Evolutionary conservation across 768 basidiomycete genomes (phyloP), one percentile per base, ranked within the genome.

Genomic region (Mycena rosella): DNA sequence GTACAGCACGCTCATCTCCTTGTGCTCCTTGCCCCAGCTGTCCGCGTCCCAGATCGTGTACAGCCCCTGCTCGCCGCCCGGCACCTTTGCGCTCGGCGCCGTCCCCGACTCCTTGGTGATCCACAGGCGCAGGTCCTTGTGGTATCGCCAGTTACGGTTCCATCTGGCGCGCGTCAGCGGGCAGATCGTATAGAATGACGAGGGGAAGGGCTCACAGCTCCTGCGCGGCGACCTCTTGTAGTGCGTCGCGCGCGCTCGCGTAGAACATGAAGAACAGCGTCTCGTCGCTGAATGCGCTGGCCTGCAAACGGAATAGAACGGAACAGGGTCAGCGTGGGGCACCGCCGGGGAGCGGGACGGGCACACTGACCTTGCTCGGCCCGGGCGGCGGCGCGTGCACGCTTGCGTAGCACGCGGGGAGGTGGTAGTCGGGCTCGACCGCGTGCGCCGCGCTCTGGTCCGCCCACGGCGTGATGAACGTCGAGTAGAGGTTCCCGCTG

Each of bases 221-320:
- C 77, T 95, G 93, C 52, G 95, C 96, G 18, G 96, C 96, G 56
- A 96, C 88, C 80, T 99, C 96, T 79, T 99, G 96, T 60, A 97
- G 83, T 44, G 92, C 91, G 81, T 99, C 96, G 74, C 94, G 84
- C 63, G 96, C 95, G 79, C 89, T 91, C 63, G 95, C 90, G 82
- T 98, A 99, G 85, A 99, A 99, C 89, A 97, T 96, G 86, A 95
- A 97, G 81, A 99, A 98, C 29, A 99, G 82, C 18, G 96, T 98
- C 80, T 99, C 96, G 78, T 98, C 96, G 78, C 92, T 93, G 81
- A 99, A 97, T 55, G 91, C 88, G 1, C 87, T 86, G 20, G 91
- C 92, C 67, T 68, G 47, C 47, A 32, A 5, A 26, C n/a, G n/a
- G n/a, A n/a, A n/a, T n/a, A n/a, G n/a, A n/a, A n/a, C n/a, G n/a